Conservation (phyloP, 352 stramenopile genomes). For the Hyaloperonospora brassicae region DNA sequence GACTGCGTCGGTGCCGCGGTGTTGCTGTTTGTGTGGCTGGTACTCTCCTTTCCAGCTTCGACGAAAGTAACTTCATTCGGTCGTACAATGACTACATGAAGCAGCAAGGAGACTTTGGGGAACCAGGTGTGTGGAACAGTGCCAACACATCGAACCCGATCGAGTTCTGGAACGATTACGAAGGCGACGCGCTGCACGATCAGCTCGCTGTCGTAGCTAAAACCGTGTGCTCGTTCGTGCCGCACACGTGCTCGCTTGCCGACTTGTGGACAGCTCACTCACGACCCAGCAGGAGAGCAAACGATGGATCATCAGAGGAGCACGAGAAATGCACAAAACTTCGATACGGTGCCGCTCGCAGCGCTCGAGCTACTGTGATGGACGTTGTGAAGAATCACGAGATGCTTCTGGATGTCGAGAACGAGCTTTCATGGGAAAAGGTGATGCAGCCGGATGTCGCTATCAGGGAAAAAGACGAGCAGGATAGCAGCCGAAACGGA, state of each 20-base stretch:
- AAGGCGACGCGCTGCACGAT: constrained; percentile 25
- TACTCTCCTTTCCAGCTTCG: constrained; percentile 16
- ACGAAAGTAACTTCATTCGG: constrained; percentile 32
- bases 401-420: constrained; percentile 18
- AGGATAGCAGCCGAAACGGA: constrained; percentile 7
- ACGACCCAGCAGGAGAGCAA: not conserved
- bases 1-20: constrained; percentile 26
- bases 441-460: constrained; percentile 15
- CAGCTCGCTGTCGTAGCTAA: constrained; percentile 29
- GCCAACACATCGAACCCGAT: constrained; percentile 28
- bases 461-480: constrained; percentile 1
- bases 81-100: constrained; percentile 43
- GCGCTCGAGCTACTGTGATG: constrained; percentile 4
- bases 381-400: constrained; percentile 16
- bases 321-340: constrained; percentile 27
- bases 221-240: constrained; percentile 27
- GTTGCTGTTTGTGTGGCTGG: constrained; percentile 24
- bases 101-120: constrained; percentile 29
- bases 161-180: constrained; percentile 35
- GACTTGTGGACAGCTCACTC: constrained; percentile 18
- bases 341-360: constrained; percentile 9
- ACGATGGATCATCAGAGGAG: not conserved
- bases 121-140: constrained; percentile 28
- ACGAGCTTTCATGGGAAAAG: constrained; percentile 8
- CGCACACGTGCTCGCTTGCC: constrained; percentile 23